Evolutionary conservation across 345 rosid species (phyloP), one percentile per base, ranked within the genome.

Genomic region (Populus nigra): DNA sequence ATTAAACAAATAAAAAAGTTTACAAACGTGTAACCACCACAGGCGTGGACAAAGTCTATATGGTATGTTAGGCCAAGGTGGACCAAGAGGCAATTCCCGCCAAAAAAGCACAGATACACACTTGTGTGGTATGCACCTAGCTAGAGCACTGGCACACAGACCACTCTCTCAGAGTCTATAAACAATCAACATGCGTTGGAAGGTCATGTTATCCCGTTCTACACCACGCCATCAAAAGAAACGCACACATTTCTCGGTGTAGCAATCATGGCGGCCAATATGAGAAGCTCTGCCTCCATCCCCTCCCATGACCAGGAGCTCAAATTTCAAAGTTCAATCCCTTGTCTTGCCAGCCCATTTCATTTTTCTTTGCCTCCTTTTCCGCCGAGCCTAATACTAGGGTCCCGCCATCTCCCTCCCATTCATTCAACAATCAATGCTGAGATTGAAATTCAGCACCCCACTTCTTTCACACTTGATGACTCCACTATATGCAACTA

Each of bases 71-170:
- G 80, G 79, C 83, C 79, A 45, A 74, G 61, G 71, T 39, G 73
- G 74, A 68, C 74, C 69, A 78, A 50, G 76, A 82, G 81, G 76
- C 65, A 76, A 68, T 85, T 87, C 82, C 91, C 85, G 88, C 89
- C 89, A 72, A 86, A 87, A 85, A 81, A 77, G 49, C 85, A 83
- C 85, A 76, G 85, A 70, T 73, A 77, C 84, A 80, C 88, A 79
- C 88, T 63, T 75, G 86, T 74, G 82, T 62, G 76, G 73, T 85
- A 72, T 79, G 83, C 87, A 72, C 72, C 69, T 68, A 43, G 23
- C 41, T 23, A 25, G 80, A 27, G 68, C 75, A 76, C 53, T 67
- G 27, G 69, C 88, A 76, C 83, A 78, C 85, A 82, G 72, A 68
- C 76, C 81, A 78, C 85, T 80, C 84, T 76, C 73, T 57, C 33